Evolutionary conservation across 75 land plant species (phyloP), one percentile per base, ranked within the genome.

Genomic region (Adiantum capillusveneris): DNA sequence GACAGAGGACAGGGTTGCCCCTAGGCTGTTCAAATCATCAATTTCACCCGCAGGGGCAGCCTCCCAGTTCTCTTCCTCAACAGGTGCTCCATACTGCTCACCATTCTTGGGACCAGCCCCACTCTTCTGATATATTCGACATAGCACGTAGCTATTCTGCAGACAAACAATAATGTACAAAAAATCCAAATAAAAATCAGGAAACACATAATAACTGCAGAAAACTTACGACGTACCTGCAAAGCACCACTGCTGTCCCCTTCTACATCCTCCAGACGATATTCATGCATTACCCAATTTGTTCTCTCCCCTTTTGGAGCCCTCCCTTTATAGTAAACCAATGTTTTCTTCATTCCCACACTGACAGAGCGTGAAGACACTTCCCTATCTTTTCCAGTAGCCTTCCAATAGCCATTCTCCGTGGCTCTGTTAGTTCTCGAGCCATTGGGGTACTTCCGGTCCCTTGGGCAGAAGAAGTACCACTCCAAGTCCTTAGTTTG

Each of bases 251-350:
- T 17, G 18, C n/a, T 48, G 26, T 72, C 76, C 57, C 81, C 72
- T 63, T 83, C 85, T 18, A 53, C 61, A 20, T 83, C 81, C n/a
- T 75, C 75, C 0, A 84, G 80, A 1, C 87, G 77, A 60, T 84
- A 84, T 52, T 84, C 87, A 44, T 84, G 83, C 84, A 84, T 80
- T 53, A 84, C 76, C 87, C 87, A 84, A 43, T 66, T 77, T 0
- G 82, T 85, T 45, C 83, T 58, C 45, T 73, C 28, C 11, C 89
- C 89, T 67, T 79, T 81, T 0, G 89, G 89, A 0, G 88, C 88
- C 59, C 88, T 57, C 1, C 88, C 88, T 57, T 75, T 58, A 53
- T 85, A 81, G 59, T 71, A 85, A 22, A 85, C 88, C 34, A 84
- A 67, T 49, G 87, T 84, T 56, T 84, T 84, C 78, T 79, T 80